phyloP scores from a whole-genome alignment of 495 filamentous ascomycete genomes.

The Podospora pseudopauciseta region DNA sequence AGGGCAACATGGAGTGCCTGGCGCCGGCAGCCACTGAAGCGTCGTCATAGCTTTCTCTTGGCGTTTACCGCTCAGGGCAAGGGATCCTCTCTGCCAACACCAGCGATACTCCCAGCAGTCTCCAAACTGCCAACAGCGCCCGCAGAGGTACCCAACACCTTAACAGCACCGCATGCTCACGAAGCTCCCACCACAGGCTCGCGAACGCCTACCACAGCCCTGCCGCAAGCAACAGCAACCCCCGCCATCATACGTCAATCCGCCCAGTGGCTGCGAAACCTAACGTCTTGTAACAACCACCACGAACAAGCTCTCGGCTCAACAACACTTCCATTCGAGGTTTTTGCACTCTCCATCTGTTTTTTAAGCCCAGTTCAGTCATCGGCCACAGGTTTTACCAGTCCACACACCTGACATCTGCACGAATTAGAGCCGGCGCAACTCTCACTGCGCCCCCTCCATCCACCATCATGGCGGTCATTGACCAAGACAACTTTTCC shows the following conservation, averaged over 20 bases:
- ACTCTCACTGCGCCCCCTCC: neutral
- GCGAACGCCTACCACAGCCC: neutral
- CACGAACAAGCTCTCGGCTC: neutral
- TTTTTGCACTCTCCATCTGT: neutral
- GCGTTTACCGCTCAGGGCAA: neutral
- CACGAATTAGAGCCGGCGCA: neutral
- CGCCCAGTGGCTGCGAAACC: neutral
- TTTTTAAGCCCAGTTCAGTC: neutral
- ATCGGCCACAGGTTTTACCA: neutral
- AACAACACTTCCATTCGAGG: neutral
- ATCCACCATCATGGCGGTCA: constrained; percentile 39
- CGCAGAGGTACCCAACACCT: neutral
- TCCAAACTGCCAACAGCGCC: too few relatives aligned
- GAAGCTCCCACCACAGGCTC: neutral
- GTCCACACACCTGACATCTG: neutral
- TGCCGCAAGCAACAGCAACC: constrained; percentile 2
- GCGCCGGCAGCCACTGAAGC: neutral
- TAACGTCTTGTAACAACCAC: neutral
- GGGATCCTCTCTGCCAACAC: neutral
- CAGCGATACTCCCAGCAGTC: neutral
- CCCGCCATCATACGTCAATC: constrained; percentile 24
- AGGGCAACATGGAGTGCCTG: neutral
- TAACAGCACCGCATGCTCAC: neutral
- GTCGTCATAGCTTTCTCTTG: constrained; percentile 5
- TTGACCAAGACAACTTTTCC: constrained; percentile 50